Conservation (phyloP, 805 yeast species). For the Yarrowia keelungensis region DNA sequence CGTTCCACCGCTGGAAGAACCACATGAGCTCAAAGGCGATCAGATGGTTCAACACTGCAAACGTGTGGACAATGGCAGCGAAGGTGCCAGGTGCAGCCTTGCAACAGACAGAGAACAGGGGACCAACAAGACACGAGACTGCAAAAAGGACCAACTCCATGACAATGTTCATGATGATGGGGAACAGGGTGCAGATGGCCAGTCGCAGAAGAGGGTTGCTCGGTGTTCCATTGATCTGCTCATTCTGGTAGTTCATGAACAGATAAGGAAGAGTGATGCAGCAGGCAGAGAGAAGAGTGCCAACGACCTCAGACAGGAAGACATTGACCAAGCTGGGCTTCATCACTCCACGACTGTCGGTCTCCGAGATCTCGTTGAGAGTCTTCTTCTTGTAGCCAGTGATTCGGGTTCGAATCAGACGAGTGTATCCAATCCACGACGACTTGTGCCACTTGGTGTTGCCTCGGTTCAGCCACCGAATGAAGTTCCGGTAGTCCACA, state of each 20-base stretch:
- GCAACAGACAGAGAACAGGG: conserved; percentile 54
- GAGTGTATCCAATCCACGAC: conserved; percentile 73
- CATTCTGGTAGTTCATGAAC: conserved; percentile 59
- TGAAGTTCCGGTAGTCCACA: conserved; percentile 83
- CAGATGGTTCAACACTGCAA: conserved; percentile 61
- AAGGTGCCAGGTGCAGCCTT: conserved; percentile 58
- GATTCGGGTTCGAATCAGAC: conserved; percentile 73
- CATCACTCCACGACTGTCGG: conserved; percentile 44
- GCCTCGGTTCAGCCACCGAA: conserved; percentile 77
- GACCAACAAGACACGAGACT: conserved; percentile 45
- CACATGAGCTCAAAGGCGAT: conserved; percentile 67
- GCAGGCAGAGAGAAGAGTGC: conserved; percentile 65
- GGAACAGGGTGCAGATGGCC: conserved; percentile 49
- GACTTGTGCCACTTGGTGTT: conserved; percentile 60
- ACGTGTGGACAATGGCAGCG: conserved; percentile 63
- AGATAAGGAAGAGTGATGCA: conserved; percentile 65
- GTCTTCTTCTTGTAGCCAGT: conserved; percentile 80
- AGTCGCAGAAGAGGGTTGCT: conserved; percentile 64
- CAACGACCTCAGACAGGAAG: conserved; percentile 69
- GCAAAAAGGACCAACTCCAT: conserved; percentile 51
- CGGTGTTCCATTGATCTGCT: conserved; percentile 43
- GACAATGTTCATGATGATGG: conserved; percentile 44
- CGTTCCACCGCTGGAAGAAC: conserved; percentile 71
- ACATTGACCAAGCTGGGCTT: conserved; percentile 75
- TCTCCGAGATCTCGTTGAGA: conserved; percentile 62